Conservation (phyloP, 768 basidiomycete genomes). For the Leccinum uliginosum region DNA sequence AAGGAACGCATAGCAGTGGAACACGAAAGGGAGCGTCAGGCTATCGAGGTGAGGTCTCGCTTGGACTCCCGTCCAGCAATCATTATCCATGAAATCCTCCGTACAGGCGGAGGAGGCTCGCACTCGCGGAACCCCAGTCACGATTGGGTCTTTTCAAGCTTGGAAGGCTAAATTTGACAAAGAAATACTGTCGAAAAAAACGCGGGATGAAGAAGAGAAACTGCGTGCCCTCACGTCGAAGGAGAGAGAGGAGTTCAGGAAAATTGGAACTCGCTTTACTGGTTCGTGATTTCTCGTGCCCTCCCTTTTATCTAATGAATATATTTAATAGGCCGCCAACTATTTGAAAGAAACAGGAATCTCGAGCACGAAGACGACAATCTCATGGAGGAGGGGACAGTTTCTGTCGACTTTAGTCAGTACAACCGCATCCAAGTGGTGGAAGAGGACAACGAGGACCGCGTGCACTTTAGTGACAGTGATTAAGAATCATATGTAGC, state of each 20-base stretch:
- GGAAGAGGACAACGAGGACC: constrained; percentile 48
- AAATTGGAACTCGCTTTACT: constrained; percentile 51
- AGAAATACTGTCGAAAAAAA: constrained; percentile 55
- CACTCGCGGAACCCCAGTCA: constrained; percentile 91
- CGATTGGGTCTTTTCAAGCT: constrained; percentile 67
- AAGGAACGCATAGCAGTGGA: constrained; percentile 57
- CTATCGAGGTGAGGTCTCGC: constrained; percentile 58
- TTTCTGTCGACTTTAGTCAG: constrained; percentile 85
- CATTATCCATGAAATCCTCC: not conserved
- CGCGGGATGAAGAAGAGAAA: constrained; percentile 73
- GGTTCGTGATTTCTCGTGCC: constrained; percentile 44
- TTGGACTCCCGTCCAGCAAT: not conserved
- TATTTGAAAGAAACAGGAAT: constrained; percentile 81
- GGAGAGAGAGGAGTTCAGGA: constrained; percentile 83
- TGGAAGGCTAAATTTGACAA: constrained; percentile 82
- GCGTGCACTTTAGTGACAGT: constrained; percentile 80
- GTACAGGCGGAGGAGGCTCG: constrained; percentile 79
- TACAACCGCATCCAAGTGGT: constrained; percentile 68
- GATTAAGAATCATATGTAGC: constrained; percentile 45
- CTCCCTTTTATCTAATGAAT: constrained; percentile 4
- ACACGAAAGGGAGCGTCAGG: constrained; percentile 66
- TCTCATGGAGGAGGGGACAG: constrained; percentile 78
- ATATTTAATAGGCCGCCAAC: constrained; percentile 68
- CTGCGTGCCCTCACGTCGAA: constrained; percentile 67
- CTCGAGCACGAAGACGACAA: constrained; percentile 71